A percentile compares a stretch with the other conserved stretches of the same genome.
Evolutionary conservation across 306 rosid genomes (phyloP).

Genomic region (Casuarina glauca): DNA sequence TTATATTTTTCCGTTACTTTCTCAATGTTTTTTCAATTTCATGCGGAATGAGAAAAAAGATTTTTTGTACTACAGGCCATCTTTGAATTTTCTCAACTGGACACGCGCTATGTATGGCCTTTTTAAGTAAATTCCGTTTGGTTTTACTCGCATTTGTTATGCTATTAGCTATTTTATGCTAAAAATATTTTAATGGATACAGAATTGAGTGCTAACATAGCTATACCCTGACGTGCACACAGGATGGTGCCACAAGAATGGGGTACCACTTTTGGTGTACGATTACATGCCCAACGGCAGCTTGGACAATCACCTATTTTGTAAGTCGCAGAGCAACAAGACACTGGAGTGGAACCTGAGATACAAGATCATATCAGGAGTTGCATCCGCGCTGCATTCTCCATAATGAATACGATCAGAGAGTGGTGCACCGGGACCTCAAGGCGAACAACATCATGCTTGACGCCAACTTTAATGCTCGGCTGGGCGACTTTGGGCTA

Average conservation of each 20-base stretch:
- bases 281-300: slow-evolving; percentile 90
- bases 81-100: too few species aligned
- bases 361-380: slow-evolving; percentile 61
- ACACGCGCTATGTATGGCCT: too few species aligned
- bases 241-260: slow-evolving; percentile 80
- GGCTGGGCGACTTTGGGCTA: slow-evolving; percentile 69
- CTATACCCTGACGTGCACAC: slow-evolving; percentile 5
- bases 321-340: slow-evolving; percentile 33
- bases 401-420: slow-evolving; percentile 69
- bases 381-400: slow-evolving; percentile 62
- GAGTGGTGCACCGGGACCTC: slow-evolving; percentile 68
- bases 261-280: slow-evolving; percentile 60
- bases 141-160: too few species aligned
- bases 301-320: slow-evolving; percentile 67
- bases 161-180: too few species aligned
- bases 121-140: too few species aligned
- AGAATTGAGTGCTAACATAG: too few species aligned
- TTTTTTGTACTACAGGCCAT: too few species aligned
- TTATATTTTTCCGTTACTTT: too few species aligned
- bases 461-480: slow-evolving; percentile 62
- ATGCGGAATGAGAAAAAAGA: too few species aligned
- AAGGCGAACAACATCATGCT: slow-evolving; percentile 79
- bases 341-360: slow-evolving; percentile 61
- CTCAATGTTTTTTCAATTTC: too few species aligned
- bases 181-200: too few species aligned